Evolutionary conservation across 23 red algal genomes (phyloP), one percentile per base, ranked within the genome.

Genomic region (Gracilaria gracilis): DNA sequence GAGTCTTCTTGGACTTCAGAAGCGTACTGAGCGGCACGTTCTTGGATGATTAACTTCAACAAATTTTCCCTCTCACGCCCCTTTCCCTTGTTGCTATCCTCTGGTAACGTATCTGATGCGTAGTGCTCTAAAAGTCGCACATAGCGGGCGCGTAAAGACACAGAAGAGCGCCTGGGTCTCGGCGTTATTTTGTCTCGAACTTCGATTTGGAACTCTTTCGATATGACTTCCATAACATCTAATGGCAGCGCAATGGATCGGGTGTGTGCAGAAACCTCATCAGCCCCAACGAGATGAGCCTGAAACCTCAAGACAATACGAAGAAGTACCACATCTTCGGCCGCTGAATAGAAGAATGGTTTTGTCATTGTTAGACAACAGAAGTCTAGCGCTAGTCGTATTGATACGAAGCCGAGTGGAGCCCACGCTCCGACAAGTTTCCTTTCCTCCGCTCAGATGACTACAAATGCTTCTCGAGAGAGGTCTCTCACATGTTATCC

Each of bases 291-390:
- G 58, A 64, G 58, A 29, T 64, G 58, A 27, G 58, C 58, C 23
- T 17, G 58, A 3, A 64, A 9, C 4, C 27, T 64, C 58, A 64
- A 29, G 21, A 64, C 16, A 17, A 64, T 29, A 7, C 58, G 58
- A 64, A 64, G 58, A 64, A 64, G 58, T 27, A 64, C 16, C 27
- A 64, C 58, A 64, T 64, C 58, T 64, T 64, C 58, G 27, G 21
- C 23, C 4, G 58, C 58, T 4, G 58, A 64, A 15, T 64, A 64
- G 27, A 64, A 29, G 16, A 64, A 64, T 64, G 58, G 21, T 64
- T 64, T 64, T n/a, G 23, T n/a, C 58, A 64, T 64, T 5, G 4
- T 64, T 6, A 15, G 4, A 29, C 4, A 46, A 46, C 5, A 46
- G 4, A 46, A 11, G 11, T 46, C 4, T 46, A 4, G 11, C 5